Evolutionary conservation across 2,329 filamentous ascomycete species (phyloP), one percentile per base, ranked within the genome.

Genomic region (Harringtonia aguacate): DNA sequence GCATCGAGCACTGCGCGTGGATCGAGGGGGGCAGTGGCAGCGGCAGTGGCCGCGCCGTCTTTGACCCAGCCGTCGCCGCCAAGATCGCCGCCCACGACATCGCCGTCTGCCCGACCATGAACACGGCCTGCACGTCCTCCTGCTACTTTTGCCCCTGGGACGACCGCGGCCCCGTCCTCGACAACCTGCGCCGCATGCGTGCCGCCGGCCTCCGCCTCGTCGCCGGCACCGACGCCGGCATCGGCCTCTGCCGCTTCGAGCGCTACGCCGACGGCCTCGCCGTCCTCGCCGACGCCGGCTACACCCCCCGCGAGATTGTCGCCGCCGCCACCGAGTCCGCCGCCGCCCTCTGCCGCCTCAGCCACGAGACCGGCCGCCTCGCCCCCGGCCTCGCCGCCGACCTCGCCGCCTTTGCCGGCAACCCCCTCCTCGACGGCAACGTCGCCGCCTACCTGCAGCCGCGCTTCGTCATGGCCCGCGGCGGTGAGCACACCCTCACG

Each of bases 1-100:
- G 46, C 33, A 50, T 50, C 35, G 48, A 50, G 39, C 48, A 50
- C 46, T 50, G 48, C 21, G 40, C 48, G 8, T 50, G 47, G 44
- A 43, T 49, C n/a, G n/a, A n/a, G n/a, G n/a, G n/a, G n/a, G n/a
- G n/a, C n/a, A n/a, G n/a, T n/a, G n/a, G n/a, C 35, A 30, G 24
- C 15, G 8, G 35, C 18, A 42, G 47, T n/a, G 37, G 44, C 18
- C 24, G 27, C 20, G 44, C 48, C 17, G 29, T 27, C 3, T 49
- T 49, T 17, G 42, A 49, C 31, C 24, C 36, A 10, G 42, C 12
- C 14, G 40, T 47, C 15, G 48, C 48, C 14, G 31, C 40, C 28
- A 42, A 47, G 35, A 38, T 50, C 5, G 47, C 47, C 12, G 44
- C 41, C n/a, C 20, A 40, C 2, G 33, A 38, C 21, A 45, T 50